Evolutionary conservation across 371 early-diverging fungal genomes (phyloP).

Genomic region (Fennellomyces sp.): DNA sequence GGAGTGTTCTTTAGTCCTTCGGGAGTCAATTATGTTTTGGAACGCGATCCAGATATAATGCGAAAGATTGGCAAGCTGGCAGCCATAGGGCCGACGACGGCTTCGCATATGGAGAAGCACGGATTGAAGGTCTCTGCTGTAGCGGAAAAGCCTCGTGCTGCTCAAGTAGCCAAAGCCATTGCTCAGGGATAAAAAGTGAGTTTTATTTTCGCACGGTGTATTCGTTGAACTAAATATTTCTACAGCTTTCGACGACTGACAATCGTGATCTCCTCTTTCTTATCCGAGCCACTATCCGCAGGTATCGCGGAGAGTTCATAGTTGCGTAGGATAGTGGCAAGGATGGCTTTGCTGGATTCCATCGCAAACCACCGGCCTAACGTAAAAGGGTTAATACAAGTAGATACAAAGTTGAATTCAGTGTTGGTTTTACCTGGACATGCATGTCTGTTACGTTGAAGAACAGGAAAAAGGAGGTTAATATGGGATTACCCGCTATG

Average conservation of each 20-base stretch:
- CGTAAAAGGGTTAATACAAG: not conserved
- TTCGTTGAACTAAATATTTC: not conserved
- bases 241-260: not conserved
- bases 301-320: slow-evolving; percentile 1
- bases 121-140: slow-evolving; percentile 28
- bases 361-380: slow-evolving; percentile 33
- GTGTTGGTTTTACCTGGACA: slow-evolving; percentile 15
- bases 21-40: slow-evolving; percentile 45
- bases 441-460: slow-evolving; percentile 14
- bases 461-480: not conserved
- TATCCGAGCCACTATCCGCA: not conserved
- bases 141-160: slow-evolving; percentile 46
- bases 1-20: slow-evolving; percentile 65
- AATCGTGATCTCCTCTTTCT: not conserved
- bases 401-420: not conserved
- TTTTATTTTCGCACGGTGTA: not conserved
- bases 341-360: slow-evolving; percentile 19
- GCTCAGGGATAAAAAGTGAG: slow-evolving; percentile 5
- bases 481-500: not conserved
- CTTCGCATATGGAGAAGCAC: slow-evolving; percentile 27
- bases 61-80: slow-evolving; percentile 24
- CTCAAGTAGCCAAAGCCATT: slow-evolving; percentile 34
- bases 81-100: slow-evolving; percentile 61
- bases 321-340: slow-evolving; percentile 8
- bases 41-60: not conserved